Percentiles rank a stretch among this genome's conserved stretches.
Evolutionary conservation across 2,329 filamentous ascomycete genomes (phyloP).

Genomic region (Remersonia thermophila): DNA sequence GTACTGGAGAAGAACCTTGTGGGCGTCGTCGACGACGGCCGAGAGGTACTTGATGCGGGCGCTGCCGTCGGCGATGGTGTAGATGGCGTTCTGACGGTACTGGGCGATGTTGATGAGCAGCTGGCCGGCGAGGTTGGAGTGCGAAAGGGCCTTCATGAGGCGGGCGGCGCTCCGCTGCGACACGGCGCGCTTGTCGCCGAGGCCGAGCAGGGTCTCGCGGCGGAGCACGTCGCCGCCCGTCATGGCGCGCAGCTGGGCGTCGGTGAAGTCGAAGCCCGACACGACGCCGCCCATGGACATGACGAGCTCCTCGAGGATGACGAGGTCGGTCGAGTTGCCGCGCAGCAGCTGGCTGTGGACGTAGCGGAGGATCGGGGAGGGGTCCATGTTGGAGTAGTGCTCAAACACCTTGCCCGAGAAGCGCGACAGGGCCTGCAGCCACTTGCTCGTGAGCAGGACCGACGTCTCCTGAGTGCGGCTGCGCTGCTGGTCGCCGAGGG

Average conservation of each 20-base stretch:
- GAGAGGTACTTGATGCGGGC: constrained; percentile 82
- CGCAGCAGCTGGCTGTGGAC: constrained; percentile 71
- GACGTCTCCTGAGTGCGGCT: constrained; percentile 51
- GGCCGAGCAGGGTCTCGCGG: constrained; percentile 64
- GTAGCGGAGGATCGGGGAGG: constrained; percentile 77
- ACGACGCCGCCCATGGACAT: constrained; percentile 89
- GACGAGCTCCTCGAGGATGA: constrained; percentile 83
- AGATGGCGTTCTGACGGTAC: constrained; percentile 77
- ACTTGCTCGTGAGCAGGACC: constrained; percentile 68
- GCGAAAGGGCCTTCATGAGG: constrained; percentile 65
- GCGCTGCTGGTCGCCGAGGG: constrained; percentile 47
- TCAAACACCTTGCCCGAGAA: constrained; percentile 87
- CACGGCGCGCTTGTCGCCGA: constrained; percentile 72
- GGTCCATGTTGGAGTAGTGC: constrained; percentile 72
- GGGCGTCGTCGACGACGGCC: constrained; percentile 80
- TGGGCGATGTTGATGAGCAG: constrained; percentile 85
- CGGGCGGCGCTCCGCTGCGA: constrained; percentile 63
- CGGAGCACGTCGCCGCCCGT: constrained; percentile 72
- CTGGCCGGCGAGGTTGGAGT: constrained; percentile 66
- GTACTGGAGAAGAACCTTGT: constrained; percentile 75
- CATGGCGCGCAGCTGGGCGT: constrained; percentile 77
- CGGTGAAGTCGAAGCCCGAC: constrained; percentile 75
- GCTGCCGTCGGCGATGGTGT: constrained; percentile 55
- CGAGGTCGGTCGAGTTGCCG: constrained; percentile 80
- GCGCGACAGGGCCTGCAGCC: constrained; percentile 80